A percentile compares a stretch with the other conserved stretches of the same genome.
Conservation (phyloP, 2,329 filamentous ascomycete species). For the Alternaria postmessia region DNA sequence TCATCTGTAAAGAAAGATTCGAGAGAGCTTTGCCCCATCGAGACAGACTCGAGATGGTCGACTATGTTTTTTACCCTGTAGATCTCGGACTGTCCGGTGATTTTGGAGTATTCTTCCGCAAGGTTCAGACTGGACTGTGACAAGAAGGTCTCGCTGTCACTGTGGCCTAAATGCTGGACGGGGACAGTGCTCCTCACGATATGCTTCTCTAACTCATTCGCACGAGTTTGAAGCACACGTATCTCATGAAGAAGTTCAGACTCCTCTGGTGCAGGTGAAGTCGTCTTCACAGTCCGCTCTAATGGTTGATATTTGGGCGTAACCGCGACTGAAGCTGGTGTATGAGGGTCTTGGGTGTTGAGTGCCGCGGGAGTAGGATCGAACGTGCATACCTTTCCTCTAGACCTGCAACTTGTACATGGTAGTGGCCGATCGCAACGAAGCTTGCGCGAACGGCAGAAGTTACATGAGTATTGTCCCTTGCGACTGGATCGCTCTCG, state of each 20-base stretch:
- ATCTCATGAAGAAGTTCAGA: not conserved
- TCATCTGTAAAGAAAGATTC: not conserved
- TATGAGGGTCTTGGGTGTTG: not conserved
- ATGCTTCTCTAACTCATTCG: not conserved
- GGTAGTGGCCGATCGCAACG: slow-evolving; percentile 36
- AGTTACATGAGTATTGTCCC: slow-evolving; percentile 34
- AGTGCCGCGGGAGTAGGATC: slow-evolving; percentile 3
- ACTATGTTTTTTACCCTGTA: not conserved
- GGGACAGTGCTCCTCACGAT: not conserved
- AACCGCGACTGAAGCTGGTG: not conserved
- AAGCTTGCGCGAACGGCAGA: slow-evolving; percentile 39
- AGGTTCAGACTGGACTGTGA: not conserved
- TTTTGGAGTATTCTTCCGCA: not conserved
- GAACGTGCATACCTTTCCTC: slow-evolving; percentile 27
- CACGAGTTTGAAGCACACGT: not conserved
- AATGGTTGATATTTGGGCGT: not conserved
- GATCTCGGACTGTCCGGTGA: not conserved
- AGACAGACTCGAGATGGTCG: not conserved
- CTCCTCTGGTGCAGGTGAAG: not conserved
- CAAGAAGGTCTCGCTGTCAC: not conserved
- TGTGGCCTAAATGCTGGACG: not conserved
- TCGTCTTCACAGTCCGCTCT: not conserved
- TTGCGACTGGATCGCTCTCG: slow-evolving; percentile 9
- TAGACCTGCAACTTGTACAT: slow-evolving; percentile 38
- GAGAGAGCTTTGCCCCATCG: slow-evolving; percentile 3